Conservation (phyloP, 768 basidiomycete genomes). For the Steccherinum ochraceum region DNA sequence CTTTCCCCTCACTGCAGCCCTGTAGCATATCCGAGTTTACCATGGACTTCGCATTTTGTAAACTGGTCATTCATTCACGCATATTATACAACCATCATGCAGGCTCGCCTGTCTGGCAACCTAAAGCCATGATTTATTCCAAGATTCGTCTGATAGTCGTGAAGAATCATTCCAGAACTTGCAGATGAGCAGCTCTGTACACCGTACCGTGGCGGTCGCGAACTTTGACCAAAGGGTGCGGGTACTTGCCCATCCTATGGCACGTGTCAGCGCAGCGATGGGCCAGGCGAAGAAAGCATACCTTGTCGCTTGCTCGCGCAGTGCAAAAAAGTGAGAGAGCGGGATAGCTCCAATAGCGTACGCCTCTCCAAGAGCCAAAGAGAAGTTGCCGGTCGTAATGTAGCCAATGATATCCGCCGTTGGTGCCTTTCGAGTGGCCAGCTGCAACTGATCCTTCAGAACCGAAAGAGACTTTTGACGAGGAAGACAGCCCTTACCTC, state of each 20-base stretch:
- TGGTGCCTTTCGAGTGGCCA: constrained; percentile 37
- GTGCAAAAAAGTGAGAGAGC: constrained; percentile 41
- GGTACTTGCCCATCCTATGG: constrained; percentile 9
- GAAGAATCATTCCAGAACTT: constrained; percentile 28
- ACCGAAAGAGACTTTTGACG: too few relatives aligned
- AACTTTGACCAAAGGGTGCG: constrained; percentile 50
- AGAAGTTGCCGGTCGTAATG: constrained; percentile 79
- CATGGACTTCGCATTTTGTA: neutral
- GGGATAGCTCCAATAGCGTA: constrained; percentile 73
- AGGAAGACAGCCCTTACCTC: constrained; percentile 21
- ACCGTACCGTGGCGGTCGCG: constrained; percentile 51
- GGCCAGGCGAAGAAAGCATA: constrained; percentile 11
- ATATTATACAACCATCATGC: too few relatives aligned
- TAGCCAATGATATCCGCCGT: constrained; percentile 63
- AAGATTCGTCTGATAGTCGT: too few relatives aligned
- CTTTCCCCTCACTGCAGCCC: too few relatives aligned
- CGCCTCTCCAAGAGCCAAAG: constrained; percentile 71
- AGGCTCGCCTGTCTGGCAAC: too few relatives aligned
- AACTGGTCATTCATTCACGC: neutral
- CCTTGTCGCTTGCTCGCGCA: constrained; percentile 45
- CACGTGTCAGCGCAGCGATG: neutral
- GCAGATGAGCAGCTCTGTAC: constrained; percentile 46
- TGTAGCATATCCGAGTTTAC: too few relatives aligned
- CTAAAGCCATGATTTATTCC: too few relatives aligned
- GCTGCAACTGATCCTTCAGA: constrained; percentile 23